These are phyloP conservation scores for Halenospora varia DNA, from an alignment of 495 filamentous ascomycete genomes.

Conservation along the genomic window DNA sequence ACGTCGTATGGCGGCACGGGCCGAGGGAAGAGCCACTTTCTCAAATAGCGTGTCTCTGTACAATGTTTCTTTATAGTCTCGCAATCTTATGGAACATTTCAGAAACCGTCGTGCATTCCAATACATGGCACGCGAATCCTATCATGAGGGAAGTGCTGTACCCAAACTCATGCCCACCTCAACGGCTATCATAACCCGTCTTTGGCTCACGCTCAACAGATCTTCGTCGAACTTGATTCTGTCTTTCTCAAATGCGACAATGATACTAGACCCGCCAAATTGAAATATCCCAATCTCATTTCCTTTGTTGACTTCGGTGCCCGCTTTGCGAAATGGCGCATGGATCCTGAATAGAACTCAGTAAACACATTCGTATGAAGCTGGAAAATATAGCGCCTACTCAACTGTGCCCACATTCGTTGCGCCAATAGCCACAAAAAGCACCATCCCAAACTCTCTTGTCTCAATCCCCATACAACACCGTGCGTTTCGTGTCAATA, in stretches of 20 bases:
- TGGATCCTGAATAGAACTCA: neutral
- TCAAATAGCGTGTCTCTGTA: too few species aligned
- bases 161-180: constrained; percentile 31
- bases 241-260: constrained; percentile 84
- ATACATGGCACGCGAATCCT: too few species aligned
- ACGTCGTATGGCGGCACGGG: too few species aligned
- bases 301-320: constrained; percentile 73
- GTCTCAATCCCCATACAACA: constrained; percentile 85
- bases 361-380: constrained; percentile 63
- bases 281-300: constrained; percentile 98
- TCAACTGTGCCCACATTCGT: constrained; percentile 93
- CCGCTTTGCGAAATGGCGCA: constrained; percentile 48
- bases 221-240: constrained; percentile 82
- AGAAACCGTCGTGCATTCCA: too few species aligned
- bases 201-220: constrained; percentile 30
- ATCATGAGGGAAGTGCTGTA: too few species aligned
- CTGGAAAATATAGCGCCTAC: neutral
- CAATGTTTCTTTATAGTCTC: too few species aligned
- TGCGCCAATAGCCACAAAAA: constrained; percentile 91
- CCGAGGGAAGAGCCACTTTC: too few species aligned
- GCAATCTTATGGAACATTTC: too few species aligned
- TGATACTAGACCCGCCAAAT: constrained; percentile 87
- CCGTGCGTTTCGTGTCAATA: constrained; percentile 91
- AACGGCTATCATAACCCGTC: constrained; percentile 26
- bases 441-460: constrained; percentile 76